Conservation (phyloP, 108 stramenopile genomes). For the Bacterosira constricta region DNA sequence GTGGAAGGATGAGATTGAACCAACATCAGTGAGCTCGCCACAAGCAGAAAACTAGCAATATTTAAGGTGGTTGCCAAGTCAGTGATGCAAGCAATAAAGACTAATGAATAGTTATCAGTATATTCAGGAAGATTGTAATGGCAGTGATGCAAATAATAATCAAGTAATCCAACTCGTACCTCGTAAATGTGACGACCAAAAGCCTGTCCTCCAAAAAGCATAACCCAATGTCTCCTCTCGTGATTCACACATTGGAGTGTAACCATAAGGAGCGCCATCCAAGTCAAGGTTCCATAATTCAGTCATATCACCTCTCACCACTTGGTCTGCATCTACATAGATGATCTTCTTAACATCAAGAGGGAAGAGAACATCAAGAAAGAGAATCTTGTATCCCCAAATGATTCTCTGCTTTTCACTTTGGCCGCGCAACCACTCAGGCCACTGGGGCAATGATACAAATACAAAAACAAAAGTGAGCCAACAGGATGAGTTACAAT, state of each 20-base stretch:
- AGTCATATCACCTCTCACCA: slow-evolving; percentile 94
- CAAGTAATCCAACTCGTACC: too few species aligned
- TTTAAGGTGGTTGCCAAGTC: too few species aligned
- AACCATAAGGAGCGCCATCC: slow-evolving; percentile 90
- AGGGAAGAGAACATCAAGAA: slow-evolving; percentile 99
- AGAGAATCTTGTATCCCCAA: slow-evolving; percentile 99
- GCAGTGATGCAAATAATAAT: too few species aligned
- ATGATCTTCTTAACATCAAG: slow-evolving; percentile 95
- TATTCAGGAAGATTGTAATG: too few species aligned
- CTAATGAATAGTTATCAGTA: too few species aligned
- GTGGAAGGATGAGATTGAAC: too few species aligned
- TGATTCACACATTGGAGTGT: slow-evolving; percentile 96
- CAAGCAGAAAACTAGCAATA: too few species aligned
- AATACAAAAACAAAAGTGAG: neutral
- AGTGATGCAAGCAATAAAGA: too few species aligned
- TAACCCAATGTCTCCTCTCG: slow-evolving; percentile 94
- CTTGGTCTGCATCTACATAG: slow-evolving; percentile 98
- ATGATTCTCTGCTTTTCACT: slow-evolving; percentile 99
- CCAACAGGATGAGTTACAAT: slow-evolving; percentile 18
- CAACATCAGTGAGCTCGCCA: too few species aligned
- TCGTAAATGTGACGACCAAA: slow-evolving; percentile 92
- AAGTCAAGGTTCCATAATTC: slow-evolving; percentile 98
- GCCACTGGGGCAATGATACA: slow-evolving; percentile 99
- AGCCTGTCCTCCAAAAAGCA: slow-evolving; percentile 76
- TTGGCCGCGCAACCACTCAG: slow-evolving; percentile 97